Evolutionary conservation across 1,284 basidiomycete genomes (phyloP), one percentile per base, ranked within the genome.

Genomic region (Psilocybe mexicana): DNA sequence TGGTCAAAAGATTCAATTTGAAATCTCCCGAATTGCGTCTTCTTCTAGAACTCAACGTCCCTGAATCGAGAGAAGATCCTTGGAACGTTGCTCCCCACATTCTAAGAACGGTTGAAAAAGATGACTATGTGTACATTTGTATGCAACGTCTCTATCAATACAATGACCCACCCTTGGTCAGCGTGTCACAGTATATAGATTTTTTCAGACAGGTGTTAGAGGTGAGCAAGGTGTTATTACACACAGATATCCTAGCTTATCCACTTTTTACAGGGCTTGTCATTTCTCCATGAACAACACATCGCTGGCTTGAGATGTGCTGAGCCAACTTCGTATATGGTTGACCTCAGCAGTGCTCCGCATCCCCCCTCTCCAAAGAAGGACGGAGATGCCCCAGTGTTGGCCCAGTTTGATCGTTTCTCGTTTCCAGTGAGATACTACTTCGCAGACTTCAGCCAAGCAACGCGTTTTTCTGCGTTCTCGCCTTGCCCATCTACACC

Each of bases 21-120:
- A 64, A 70, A 35, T 70, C 74, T 2, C 45, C 64, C 18, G 79
- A 80, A 59, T 64, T 79, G 6, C 59, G 70, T 24, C 62, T 82
- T n/a, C 64, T 80, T 10, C 69, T 77, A 12, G 69, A 75, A 14
- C 72, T 82, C 44, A 81, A 82, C 59, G 68, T 74, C 12, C 67
- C 70, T 30, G 73, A 76, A 30, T 61, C 72, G 2, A 75, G 79
- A 8, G 62, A 70, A 42, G 81, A 83, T 63, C 80, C 81, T 1
- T 82, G 81, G 81, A 83, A 83, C 60, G 76, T 80, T 5, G 69
- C 74, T 7, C 81, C 80, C 2, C 78, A 78, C 50, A 68, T 82
- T 3, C 63, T 80, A 4, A 71, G 72, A 58, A 74, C 75, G 1
- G 72, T 81, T 0, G 74, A 80, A 55, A 73, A 75, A 23, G 71